Conservation (phyloP, 2,329 filamentous ascomycete species). For the Berkeleyomyces rouxiae region DNA sequence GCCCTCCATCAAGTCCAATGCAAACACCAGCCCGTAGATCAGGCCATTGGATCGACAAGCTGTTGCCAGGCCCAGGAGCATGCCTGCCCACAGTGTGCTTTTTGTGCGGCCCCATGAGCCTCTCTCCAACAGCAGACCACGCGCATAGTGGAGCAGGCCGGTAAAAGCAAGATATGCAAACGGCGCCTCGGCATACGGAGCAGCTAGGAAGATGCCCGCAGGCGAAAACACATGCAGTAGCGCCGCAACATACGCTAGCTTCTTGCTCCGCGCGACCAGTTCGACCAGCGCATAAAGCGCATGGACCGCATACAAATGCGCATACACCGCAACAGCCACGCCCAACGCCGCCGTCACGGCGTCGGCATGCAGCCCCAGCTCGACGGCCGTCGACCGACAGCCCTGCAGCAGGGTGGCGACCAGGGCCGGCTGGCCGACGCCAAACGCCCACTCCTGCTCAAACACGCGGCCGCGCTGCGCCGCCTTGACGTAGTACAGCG, state of each 20-base stretch:
- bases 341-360: slow-evolving; percentile 32
- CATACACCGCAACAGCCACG: slow-evolving; percentile 50
- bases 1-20: slow-evolving; percentile 37
- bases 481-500: slow-evolving; percentile 53
- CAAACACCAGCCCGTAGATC: slow-evolving; percentile 56
- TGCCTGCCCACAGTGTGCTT: slow-evolving; percentile 44
- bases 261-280: slow-evolving; percentile 45
- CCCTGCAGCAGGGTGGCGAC: slow-evolving; percentile 8
- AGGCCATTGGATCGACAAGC: slow-evolving; percentile 74
- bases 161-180: slow-evolving; percentile 64
- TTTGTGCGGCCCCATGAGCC: slow-evolving; percentile 13
- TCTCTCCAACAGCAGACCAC: slow-evolving; percentile 26
- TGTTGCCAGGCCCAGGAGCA: slow-evolving; percentile 55
- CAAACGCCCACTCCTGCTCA: slow-evolving; percentile 81
- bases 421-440: slow-evolving; percentile 28
- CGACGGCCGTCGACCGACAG: slow-evolving; percentile 7
- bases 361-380: slow-evolving; percentile 11
- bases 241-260: slow-evolving; percentile 29
- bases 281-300: slow-evolving; percentile 58
- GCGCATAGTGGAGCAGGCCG: slow-evolving; percentile 55
- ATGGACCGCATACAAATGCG: slow-evolving; percentile 61
- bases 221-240: slow-evolving; percentile 70
- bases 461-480: slow-evolving; percentile 49
- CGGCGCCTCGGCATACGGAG: slow-evolving; percentile 66
- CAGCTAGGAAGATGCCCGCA: slow-evolving; percentile 74